Evolutionary conservation across 2,329 filamentous ascomycete genomes (phyloP).

Genomic region (Microdochium paspali): DNA sequence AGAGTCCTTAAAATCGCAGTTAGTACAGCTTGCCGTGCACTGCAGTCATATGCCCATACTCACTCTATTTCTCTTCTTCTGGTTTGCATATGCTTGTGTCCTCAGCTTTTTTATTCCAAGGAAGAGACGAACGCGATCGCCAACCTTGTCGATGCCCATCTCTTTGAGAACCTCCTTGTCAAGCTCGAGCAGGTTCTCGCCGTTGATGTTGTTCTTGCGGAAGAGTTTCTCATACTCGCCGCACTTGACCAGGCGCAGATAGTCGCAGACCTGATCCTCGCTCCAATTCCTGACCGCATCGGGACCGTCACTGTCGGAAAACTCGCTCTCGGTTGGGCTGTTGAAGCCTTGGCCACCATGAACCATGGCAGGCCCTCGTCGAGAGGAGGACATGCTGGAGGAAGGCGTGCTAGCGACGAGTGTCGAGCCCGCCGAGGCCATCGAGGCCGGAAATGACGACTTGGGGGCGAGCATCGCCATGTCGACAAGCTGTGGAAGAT

Average conservation of each 20-base stretch:
- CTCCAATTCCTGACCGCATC: constrained; percentile 80
- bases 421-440: constrained; percentile 34
- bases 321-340: constrained; percentile 87
- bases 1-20: constrained; percentile 54
- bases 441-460: constrained; percentile 53
- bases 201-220: constrained; percentile 89
- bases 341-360: constrained; percentile 50
- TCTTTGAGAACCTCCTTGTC: constrained; percentile 95
- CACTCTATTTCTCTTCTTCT: constrained; percentile 81
- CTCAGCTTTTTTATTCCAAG: constrained; percentile 76
- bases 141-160: constrained; percentile 97
- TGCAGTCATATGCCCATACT: constrained; percentile 15
- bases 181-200: constrained; percentile 92
- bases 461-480: constrained; percentile 79
- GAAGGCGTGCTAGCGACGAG: constrained; percentile 37
- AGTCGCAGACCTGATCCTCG: constrained; percentile 84
- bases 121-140: constrained; percentile 87
- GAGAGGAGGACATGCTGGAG: constrained; percentile 38
- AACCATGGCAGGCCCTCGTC: constrained; percentile 40
- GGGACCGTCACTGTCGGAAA: constrained; percentile 71
- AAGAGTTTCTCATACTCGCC: constrained; percentile 89
- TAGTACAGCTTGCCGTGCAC: constrained; percentile 5
- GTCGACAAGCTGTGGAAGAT: constrained; percentile 6
- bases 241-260: constrained; percentile 84
- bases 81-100: constrained; percentile 65